Evolutionary conservation across 768 basidiomycete species (phyloP), one percentile per base, ranked within the genome.

Genomic region (Calocera viscosa): DNA sequence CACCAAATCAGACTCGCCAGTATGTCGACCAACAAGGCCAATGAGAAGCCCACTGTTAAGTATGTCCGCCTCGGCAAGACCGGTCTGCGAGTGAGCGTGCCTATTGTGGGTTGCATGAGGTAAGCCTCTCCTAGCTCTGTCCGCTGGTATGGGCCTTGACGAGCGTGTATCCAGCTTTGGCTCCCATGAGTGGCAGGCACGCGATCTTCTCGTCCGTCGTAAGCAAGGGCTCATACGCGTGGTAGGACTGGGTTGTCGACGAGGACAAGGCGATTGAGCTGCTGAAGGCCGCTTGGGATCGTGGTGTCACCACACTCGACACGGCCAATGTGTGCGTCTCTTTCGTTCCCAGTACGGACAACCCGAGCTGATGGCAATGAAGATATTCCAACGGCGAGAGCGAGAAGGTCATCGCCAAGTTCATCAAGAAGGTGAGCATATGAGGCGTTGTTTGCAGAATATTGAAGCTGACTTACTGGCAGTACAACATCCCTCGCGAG

Each of bases 1-100:
- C 14, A 60, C 30, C 53, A 60, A 60, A 16, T 28, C 24, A 60
- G 53, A 32, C 2, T 16, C 14, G 53, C 30, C 2, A 32, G 24
- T 19, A 60, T 60, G 53, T 60, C 53, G 19, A 32, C 30, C 26
- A 32, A 14, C 30, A 60, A 14, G 30, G 19, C 19, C 11, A 24
- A 24, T 16, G 53, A 60, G 53, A 60, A 60, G 30, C 53, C 81
- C 30, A 32, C 53, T 26, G 75, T 76, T n/a, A 66, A 73, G 63
- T 77, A 75, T 65, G 73, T 71, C 49, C 70, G 69, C 28, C 70
- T 78, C 10, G 76, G 76, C 43, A 75, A 75, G 39, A 67, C 75
- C 1, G 76, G 76, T 28, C 70, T 77, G 28, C 70, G 70, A 19
- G 76, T 77, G 32, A 78, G 76, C 1, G 75, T 78, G 26, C 76